Conservation (phyloP, 345 rosid species). For the Litchi chinensis region DNA sequence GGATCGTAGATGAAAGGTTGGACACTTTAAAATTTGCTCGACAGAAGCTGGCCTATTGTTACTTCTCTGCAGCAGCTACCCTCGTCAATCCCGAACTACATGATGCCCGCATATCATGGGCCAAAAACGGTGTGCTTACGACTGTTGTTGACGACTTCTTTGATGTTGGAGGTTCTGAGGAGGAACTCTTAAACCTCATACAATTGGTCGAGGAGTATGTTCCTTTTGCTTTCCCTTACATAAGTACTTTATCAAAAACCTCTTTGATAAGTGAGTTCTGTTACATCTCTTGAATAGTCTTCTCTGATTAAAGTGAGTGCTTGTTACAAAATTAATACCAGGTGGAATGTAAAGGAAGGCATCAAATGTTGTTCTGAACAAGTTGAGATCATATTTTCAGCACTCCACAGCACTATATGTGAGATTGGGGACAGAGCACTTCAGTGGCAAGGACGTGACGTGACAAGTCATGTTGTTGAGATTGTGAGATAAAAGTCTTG, state of each 20-base stretch:
- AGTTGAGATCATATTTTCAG: conserved; percentile 79
- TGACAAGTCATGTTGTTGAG: conserved; percentile 52
- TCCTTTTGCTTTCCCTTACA: conserved; percentile 8
- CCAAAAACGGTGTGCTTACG: conserved; percentile 82
- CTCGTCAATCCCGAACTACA: conserved; percentile 63
- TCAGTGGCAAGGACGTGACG: conserved; percentile 59
- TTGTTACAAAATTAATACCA: conserved; percentile 30
- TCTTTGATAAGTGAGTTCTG: conserved; percentile 3
- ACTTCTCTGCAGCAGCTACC: conserved; percentile 82
- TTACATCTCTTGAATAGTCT: conserved; percentile 10
- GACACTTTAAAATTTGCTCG: conserved; percentile 79
- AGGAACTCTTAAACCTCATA: conserved; percentile 69
- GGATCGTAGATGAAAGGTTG: conserved; percentile 64
- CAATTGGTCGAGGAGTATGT: conserved; percentile 65
- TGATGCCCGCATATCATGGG: conserved; percentile 92
- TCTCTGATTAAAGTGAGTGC: conserved; percentile 18
- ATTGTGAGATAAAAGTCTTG: conserved; percentile 43
- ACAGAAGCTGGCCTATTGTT: conserved; percentile 76
- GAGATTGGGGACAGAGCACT: conserved; percentile 74
- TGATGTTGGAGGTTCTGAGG: conserved; percentile 82
- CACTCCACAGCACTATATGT: conserved; percentile 58
- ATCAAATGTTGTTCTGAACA: conserved; percentile 64
- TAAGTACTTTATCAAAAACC: not conserved
- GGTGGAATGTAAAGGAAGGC: conserved; percentile 61
- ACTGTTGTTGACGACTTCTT: conserved; percentile 89